Evolutionary conservation across 2,329 filamentous ascomycete species (phyloP), one percentile per base, ranked within the genome.

Genomic region (Pseudocercospora crystallina): DNA sequence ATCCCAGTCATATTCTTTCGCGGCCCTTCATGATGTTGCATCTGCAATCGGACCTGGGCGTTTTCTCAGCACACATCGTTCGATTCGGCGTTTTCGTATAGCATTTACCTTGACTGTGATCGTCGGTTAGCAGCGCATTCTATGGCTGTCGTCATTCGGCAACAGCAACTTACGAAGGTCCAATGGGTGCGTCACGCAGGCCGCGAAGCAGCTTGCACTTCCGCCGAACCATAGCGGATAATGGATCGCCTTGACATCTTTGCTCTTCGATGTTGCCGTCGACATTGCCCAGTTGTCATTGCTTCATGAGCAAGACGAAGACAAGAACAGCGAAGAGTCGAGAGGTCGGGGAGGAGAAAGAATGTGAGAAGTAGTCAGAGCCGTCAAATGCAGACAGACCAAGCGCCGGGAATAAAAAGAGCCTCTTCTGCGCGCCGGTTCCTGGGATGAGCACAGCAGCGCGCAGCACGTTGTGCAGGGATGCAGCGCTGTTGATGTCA

Each of bases 131-230:
- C 51, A 58, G n/a, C 33, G 7, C 36, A 32, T 49, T 5, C 31
- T 33, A n/a, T 14, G 26, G 15, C 11, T 12, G 20, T n/a, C 14
- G 30, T 15, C 34, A 14, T 2, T 31, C 35, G 32, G 17, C 9
- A 33, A 37, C 11, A 29, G 4, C 45, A 46, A 76, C 86, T 71
- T 80, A 95, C 90, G 83, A 58, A 96, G 79, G 80, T 96, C 91
- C 67, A 97, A 77, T 43, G 92, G 92, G 78, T 97, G 92, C 29
- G 92, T 97, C 42, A 96, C 88, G 61, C 84, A 86, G 38, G 92
- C 91, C 33, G 92, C 92, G 77, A 94, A 86, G 69, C 89, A 95
- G 67, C 89, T 94, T 43, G 92, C 90, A 69, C 89, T 96, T 49
- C 94, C 94, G 58, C 94, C 94, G 71, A 99, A 97, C 94, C 92